Evolutionary conservation across 2,329 filamentous ascomycete genomes (phyloP).

Genomic region (Bipolaris sorokiniana): DNA sequence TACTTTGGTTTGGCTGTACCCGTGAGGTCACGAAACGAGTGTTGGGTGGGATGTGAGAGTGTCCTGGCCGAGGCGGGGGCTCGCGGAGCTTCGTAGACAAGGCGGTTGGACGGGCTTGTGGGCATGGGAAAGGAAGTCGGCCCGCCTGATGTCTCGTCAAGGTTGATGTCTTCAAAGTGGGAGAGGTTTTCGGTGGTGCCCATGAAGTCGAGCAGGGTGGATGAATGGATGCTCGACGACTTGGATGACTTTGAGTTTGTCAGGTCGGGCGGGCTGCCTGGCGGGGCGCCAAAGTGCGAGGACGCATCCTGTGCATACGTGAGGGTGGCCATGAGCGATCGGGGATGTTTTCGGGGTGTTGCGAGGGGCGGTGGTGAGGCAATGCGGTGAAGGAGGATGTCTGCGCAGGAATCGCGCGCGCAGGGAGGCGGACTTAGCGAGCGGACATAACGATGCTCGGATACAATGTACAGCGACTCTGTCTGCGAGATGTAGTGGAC

Average conservation of each 20-base stretch:
- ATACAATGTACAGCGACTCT: constrained; percentile 42
- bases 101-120: constrained; percentile 34
- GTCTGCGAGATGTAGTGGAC: constrained; percentile 30
- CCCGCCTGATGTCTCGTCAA: constrained; percentile 65
- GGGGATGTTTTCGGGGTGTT: constrained; percentile 31
- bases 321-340: constrained; percentile 48
- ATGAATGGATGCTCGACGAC: constrained; percentile 85
- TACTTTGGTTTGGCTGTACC: constrained; percentile 45
- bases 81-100: constrained; percentile 41
- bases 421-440: constrained; percentile 39
- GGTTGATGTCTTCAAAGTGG: constrained; percentile 92
- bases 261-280: constrained; percentile 77
- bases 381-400: constrained; percentile 33
- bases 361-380: constrained; percentile 22
- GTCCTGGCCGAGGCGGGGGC: constrained; percentile 25
- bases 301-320: constrained; percentile 35
- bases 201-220: constrained; percentile 69
- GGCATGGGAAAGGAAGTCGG: constrained; percentile 55
- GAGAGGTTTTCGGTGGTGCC: constrained; percentile 68
- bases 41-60: constrained; percentile 24
- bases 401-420: constrained; percentile 35
- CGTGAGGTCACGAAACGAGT: constrained; percentile 50
- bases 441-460: constrained; percentile 46
- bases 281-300: constrained; percentile 53
- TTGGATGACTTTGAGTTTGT: constrained; percentile 88